These are phyloP conservation scores for Pyracantha coccinea DNA, from an alignment of 331 rosid species.

Conservation along the genomic window DNA sequence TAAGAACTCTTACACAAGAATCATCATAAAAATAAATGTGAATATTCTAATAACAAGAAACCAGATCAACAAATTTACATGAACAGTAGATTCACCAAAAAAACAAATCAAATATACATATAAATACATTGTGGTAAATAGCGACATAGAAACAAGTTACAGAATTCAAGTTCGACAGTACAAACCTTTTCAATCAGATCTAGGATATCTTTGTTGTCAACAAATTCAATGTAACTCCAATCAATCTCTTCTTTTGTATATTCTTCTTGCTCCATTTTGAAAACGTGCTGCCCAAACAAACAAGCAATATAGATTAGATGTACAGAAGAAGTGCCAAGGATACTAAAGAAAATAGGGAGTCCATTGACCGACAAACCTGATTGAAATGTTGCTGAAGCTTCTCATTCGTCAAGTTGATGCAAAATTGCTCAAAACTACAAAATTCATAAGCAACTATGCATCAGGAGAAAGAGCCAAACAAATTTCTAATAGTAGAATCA, in stretches of 20 bases:
- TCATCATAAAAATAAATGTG: neutral
- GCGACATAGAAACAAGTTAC: neutral
- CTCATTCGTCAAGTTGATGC: constrained; percentile 97
- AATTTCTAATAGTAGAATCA: neutral
- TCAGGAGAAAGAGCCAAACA: constrained; percentile 4
- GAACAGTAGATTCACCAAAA: neutral
- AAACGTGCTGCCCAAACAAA: constrained; percentile 74
- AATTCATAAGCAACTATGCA: constrained; percentile 10
- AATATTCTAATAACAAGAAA: neutral
- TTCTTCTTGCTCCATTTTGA: constrained; percentile 99
- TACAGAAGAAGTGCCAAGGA: constrained; percentile 7
- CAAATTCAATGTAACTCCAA: constrained; percentile 99
- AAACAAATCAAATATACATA: neutral
- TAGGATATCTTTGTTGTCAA: constrained; percentile 89
- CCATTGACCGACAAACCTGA: constrained; percentile 54
- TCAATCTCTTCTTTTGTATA: constrained; percentile 96
- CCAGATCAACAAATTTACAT: neutral
- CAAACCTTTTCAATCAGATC: constrained; percentile 98
- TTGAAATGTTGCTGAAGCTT: constrained; percentile 99
- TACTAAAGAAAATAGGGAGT: constrained; percentile 6
- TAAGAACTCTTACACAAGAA: neutral
- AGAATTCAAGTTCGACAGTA: constrained; percentile 1
- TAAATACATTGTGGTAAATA: neutral
- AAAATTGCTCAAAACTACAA: constrained; percentile 96
- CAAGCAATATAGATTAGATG: constrained; percentile 7